Percentiles rank a stretch among this genome's conserved stretches.
phyloP scores from a whole-genome alignment of 805 yeast genomes.

The Yarrowia alimentaria region DNA sequence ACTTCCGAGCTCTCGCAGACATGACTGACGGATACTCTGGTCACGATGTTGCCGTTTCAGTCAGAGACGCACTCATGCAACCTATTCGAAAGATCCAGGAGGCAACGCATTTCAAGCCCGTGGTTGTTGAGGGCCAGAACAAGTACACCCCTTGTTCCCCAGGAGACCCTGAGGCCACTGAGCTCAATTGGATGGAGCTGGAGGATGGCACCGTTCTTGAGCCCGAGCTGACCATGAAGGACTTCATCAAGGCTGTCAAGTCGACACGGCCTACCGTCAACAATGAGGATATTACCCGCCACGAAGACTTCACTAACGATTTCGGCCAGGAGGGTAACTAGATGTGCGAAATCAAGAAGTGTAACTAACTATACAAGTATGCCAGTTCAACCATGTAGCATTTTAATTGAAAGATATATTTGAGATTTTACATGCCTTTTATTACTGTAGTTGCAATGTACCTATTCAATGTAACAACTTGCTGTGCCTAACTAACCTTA shows the following conservation, averaged over 20 bases:
- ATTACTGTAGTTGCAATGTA: conserved; percentile 11
- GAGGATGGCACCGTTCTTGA: conserved; percentile 85
- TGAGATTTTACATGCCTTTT: too few relatives aligned
- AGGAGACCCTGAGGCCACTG: conserved; percentile 82
- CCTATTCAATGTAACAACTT: background rate
- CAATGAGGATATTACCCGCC: conserved; percentile 73
- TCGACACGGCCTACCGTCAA: conserved; percentile 94
- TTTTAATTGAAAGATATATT: too few relatives aligned
- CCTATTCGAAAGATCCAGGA: conserved; percentile 93
- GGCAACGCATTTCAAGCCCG: conserved; percentile 86
- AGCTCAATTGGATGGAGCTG: conserved; percentile 91
- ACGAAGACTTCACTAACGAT: conserved; percentile 84
- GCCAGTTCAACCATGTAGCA: too few relatives aligned
- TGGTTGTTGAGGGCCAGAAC: conserved; percentile 36
- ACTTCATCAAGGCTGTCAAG: conserved; percentile 88
- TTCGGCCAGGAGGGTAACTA: conserved; percentile 97
- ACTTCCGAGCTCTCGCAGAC: conserved; percentile 74
- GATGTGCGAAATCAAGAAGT: too few relatives aligned
- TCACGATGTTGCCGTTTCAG: conserved; percentile 94
- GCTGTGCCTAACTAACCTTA: too few relatives aligned
- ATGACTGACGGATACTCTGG: conserved; percentile 98
- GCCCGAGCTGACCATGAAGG: conserved; percentile 86
- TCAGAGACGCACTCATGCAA: conserved; percentile 96
- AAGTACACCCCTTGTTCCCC: conserved; percentile 93
- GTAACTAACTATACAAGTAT: too few relatives aligned